phyloP scores from a whole-genome alignment of 2,329 filamentous ascomycete species.

The Ustilaginoidea virens region DNA sequence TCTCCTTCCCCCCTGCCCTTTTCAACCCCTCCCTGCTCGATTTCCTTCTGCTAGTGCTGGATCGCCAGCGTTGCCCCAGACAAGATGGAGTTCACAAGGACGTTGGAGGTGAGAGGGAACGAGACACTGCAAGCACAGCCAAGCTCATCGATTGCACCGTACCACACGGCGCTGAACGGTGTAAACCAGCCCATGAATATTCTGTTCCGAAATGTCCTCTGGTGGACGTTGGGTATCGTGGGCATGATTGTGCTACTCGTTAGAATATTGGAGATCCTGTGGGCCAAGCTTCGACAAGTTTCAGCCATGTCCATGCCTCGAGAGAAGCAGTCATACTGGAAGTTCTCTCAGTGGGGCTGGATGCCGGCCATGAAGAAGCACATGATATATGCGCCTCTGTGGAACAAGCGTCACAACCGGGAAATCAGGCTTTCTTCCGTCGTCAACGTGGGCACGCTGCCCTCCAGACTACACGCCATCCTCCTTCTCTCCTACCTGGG shows the following conservation, averaged over 20 bases:
- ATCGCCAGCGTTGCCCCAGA: conserved; percentile 6
- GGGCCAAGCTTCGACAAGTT: conserved; percentile 42
- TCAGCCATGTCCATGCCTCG: conserved; percentile 38
- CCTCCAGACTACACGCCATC: conserved; percentile 46
- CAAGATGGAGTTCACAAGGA: conserved; percentile 20
- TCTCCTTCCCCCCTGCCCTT: too few species aligned
- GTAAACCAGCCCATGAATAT: conserved; percentile 44
- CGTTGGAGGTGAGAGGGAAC: conserved; percentile 15
- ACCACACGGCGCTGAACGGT: conserved; percentile 39
- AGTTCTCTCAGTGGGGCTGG: conserved; percentile 38
- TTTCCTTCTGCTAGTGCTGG: conserved; percentile 8
- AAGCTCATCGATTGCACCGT: conserved; percentile 37
- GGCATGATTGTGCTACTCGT: conserved; percentile 37
- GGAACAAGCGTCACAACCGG: conserved; percentile 50
- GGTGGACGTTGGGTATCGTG: conserved; percentile 44
- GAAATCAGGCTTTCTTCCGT: conserved; percentile 47
- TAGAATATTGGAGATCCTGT: conserved; percentile 36
- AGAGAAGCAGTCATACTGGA: conserved; percentile 44
- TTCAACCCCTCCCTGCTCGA: background rate
- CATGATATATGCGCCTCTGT: conserved; percentile 44
- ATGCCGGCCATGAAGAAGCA: conserved; percentile 48
- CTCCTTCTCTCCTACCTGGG: conserved; percentile 40
- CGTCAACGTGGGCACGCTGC: conserved; percentile 45
- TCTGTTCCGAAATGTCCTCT: conserved; percentile 39
- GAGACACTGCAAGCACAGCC: conserved; percentile 17